Conservation (phyloP, 352 stramenopile genomes). For the Phytophthora cryptogea region DNA sequence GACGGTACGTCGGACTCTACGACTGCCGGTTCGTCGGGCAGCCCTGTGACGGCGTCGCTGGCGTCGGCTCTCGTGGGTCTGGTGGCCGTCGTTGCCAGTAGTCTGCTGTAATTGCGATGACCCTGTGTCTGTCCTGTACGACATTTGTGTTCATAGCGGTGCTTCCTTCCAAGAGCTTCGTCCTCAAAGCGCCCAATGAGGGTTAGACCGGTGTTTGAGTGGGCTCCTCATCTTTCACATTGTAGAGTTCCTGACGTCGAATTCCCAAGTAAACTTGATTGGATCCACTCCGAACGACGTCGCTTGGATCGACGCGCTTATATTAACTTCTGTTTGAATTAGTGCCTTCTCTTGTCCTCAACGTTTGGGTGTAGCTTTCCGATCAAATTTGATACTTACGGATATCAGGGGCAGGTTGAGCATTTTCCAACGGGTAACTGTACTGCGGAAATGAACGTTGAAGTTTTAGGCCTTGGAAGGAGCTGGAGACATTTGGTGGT, state of each 20-base stretch:
- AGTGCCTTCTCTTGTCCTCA: background rate
- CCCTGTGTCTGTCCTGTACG: conserved; percentile 10
- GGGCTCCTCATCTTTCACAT: background rate
- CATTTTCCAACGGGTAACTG: too few species aligned
- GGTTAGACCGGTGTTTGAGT: conserved; percentile 1
- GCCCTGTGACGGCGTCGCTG: conserved; percentile 27
- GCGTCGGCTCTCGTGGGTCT: conserved; percentile 34
- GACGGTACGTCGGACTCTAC: conserved; percentile 8
- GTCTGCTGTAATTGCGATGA: conserved; percentile 39
- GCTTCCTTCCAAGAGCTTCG: background rate
- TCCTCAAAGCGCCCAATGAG: conserved; percentile 1
- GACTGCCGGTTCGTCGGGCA: conserved; percentile 11
- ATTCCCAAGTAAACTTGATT: conserved; percentile 10
- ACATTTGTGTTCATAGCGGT: conserved; percentile 5
- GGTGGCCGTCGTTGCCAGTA: conserved; percentile 50
- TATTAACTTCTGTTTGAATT: conserved; percentile 1
- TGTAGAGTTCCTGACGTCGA: background rate
- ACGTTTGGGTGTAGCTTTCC: background rate
- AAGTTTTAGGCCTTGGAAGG: too few species aligned
- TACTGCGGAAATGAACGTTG: too few species aligned
- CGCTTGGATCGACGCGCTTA: background rate
- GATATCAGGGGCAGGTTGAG: too few species aligned
- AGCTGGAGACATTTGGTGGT: too few species aligned
- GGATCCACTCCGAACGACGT: background rate
- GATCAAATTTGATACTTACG: too few species aligned